A percentile compares a stretch with the other conserved stretches of the same genome.
Evolutionary conservation across 2,329 filamentous ascomycete species (phyloP).

Genomic region (Dactylella cylindrospora): DNA sequence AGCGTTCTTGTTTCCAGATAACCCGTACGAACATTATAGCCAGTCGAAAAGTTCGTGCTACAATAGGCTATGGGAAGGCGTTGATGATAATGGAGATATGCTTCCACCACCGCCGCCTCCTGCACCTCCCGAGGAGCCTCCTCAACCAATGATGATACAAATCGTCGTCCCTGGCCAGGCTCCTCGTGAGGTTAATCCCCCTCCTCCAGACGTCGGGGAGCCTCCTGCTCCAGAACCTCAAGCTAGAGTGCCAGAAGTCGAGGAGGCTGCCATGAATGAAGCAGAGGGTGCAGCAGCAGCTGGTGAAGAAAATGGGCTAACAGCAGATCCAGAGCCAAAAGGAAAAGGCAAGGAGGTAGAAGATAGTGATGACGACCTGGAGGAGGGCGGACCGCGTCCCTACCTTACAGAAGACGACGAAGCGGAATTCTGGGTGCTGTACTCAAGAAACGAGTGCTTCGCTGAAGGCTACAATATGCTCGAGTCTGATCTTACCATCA

Average conservation of each 20-base stretch:
- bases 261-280: slow-evolving; percentile 51
- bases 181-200: slow-evolving; percentile 57
- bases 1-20: slow-evolving; percentile 75
- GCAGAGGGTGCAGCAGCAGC: slow-evolving; percentile 53
- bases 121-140: slow-evolving; percentile 55
- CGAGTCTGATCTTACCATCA: slow-evolving; percentile 8
- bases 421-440: slow-evolving; percentile 33
- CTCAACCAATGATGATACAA: slow-evolving; percentile 41
- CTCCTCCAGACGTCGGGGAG: slow-evolving; percentile 72
- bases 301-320: neutral
- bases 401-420: slow-evolving; percentile 21
- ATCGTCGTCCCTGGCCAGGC: slow-evolving; percentile 39
- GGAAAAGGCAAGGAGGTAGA: neutral
- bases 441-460: slow-evolving; percentile 36
- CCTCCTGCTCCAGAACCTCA: slow-evolving; percentile 72
- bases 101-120: slow-evolving; percentile 52
- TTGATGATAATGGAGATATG: slow-evolving; percentile 68
- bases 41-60: slow-evolving; percentile 69
- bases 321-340: neutral
- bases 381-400: neutral
- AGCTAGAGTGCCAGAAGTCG: slow-evolving; percentile 75
- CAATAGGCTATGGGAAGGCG: slow-evolving; percentile 85
- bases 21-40: slow-evolving; percentile 91
- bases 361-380: neutral
- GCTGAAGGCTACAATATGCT: slow-evolving; percentile 41